Conservation (phyloP, 805 yeast species). For the Zygosaccharomyces siamensis region DNA sequence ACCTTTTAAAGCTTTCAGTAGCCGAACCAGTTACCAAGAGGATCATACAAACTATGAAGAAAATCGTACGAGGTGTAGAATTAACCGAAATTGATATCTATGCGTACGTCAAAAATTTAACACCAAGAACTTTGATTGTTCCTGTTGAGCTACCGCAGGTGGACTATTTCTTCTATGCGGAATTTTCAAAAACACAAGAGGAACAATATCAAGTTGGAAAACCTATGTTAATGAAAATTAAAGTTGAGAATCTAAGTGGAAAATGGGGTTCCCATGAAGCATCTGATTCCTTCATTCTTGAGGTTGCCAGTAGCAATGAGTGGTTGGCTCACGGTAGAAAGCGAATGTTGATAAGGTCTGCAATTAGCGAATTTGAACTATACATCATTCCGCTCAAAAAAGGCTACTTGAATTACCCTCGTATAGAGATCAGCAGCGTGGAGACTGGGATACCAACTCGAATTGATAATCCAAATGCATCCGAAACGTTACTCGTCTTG, state of each 20-base stretch:
- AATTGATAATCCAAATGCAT: constrained; percentile 60
- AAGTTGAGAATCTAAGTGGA: constrained; percentile 17
- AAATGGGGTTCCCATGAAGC: constrained; percentile 18
- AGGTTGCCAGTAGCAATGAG: constrained; percentile 51
- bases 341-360: constrained; percentile 45
- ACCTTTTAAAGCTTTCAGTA: constrained; percentile 6
- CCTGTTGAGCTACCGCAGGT: constrained; percentile 29
- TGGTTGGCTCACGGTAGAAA: constrained; percentile 81
- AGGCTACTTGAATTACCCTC: constrained; percentile 70
- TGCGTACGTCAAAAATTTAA: constrained; percentile 23
- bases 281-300: constrained; percentile 38
- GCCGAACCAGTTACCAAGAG: constrained; percentile 15
- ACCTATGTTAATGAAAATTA: constrained; percentile 18
- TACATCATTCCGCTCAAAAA: constrained; percentile 67
- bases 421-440: constrained; percentile 42
- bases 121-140: constrained; percentile 18
- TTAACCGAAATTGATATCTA: constrained; percentile 22
- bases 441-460: constrained; percentile 46
- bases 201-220: constrained; percentile 17
- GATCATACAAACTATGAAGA: constrained; percentile 19
- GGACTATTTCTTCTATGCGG: constrained; percentile 23
- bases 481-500: constrained; percentile 64
- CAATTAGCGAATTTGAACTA: constrained; percentile 35
- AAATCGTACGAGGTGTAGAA: constrained; percentile 17
- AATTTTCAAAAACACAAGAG: constrained; percentile 8